Conservation (phyloP, 1,284 basidiomycete genomes). For the Trametes pubescens region DNA sequence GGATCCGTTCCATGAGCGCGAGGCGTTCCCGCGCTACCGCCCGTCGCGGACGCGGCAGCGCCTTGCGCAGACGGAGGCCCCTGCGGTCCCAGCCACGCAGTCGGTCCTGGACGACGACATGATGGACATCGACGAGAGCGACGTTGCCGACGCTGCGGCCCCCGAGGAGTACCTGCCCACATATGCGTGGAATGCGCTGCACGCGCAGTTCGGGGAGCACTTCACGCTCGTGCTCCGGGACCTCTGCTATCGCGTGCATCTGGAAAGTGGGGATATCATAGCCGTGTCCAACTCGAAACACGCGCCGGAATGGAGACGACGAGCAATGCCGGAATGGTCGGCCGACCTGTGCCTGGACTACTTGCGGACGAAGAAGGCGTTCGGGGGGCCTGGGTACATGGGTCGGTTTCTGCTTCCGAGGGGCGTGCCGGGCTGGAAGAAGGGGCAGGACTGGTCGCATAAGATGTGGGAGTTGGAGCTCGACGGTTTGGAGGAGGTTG, state of each 20-base stretch:
- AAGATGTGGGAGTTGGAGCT: conserved; percentile 68
- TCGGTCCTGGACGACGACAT: conserved; percentile 51
- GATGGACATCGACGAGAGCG: conserved; percentile 75
- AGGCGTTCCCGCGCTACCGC: conserved; percentile 35
- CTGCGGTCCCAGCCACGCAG: conserved; percentile 13
- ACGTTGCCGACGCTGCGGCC: conserved; percentile 42
- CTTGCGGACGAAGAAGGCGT: conserved; percentile 48
- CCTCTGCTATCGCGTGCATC: conserved; percentile 61
- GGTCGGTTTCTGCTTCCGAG: conserved; percentile 61
- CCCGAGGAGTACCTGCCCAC: conserved; percentile 47
- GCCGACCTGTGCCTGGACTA: conserved; percentile 64
- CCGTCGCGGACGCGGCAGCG: conserved; percentile 31
- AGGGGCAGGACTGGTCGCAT: conserved; percentile 75
- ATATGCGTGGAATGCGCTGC: conserved; percentile 71
- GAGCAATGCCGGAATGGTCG: conserved; percentile 58
- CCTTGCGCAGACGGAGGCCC: conserved; percentile 35
- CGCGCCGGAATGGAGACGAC: conserved; percentile 58
- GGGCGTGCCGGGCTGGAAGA: conserved; percentile 54
- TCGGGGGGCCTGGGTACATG: conserved; percentile 48
- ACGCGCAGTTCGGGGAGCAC: conserved; percentile 72
- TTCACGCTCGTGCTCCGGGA: conserved; percentile 67
- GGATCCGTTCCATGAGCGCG: conserved; percentile 37
- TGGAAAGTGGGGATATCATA: conserved; percentile 45
- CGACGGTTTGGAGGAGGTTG: conserved; percentile 55
- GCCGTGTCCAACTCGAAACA: conserved; percentile 55